Evolutionary conservation across 2,329 filamentous ascomycete species (phyloP).

Genomic region (Sporothrix globosa): DNA sequence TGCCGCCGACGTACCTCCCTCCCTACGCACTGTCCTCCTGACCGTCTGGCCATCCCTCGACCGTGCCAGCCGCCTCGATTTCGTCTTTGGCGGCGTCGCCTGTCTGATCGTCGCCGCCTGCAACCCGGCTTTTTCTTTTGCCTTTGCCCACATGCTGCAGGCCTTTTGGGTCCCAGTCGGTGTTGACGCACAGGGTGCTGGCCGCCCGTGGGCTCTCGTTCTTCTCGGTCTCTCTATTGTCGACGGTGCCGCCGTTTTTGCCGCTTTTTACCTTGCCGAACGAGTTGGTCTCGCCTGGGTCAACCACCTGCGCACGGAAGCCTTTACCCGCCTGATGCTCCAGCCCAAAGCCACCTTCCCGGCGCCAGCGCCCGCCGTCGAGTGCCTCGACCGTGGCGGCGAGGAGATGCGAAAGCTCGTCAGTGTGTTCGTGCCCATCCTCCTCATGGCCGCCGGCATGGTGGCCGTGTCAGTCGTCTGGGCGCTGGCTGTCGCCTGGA

Average conservation of each 20-base stretch:
- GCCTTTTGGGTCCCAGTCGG: constrained; percentile 65
- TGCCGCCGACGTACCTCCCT: constrained; percentile 28
- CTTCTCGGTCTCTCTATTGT: constrained; percentile 69
- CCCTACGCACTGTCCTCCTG: constrained; percentile 60
- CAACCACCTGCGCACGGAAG: constrained; percentile 67
- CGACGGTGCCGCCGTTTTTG: constrained; percentile 68
- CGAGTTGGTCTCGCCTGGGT: constrained; percentile 75
- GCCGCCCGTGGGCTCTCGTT: constrained; percentile 68
- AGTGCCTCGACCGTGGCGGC: constrained; percentile 76
- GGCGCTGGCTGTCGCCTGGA: constrained; percentile 77
- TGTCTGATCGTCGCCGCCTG: constrained; percentile 67
- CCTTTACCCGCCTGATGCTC: constrained; percentile 69
- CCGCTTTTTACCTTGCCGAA: constrained; percentile 73
- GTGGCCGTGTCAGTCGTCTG: constrained; percentile 70
- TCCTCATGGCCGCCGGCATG: constrained; percentile 70
- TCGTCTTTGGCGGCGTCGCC: constrained; percentile 64
- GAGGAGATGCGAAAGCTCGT: constrained; percentile 87
- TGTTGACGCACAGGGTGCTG: constrained; percentile 51
- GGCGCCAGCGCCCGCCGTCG: constrained; percentile 60
- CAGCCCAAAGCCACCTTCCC: constrained; percentile 62
- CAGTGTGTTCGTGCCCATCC: constrained; percentile 72
- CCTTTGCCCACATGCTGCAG: constrained; percentile 71
- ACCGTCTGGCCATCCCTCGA: constrained; percentile 72
- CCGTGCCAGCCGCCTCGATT: constrained; percentile 52
- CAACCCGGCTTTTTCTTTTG: constrained; percentile 71